Base-by-base conservation (phyloP, 2,329 filamentous ascomycete genomes). In the Orbilia ellipsospora region DNA sequence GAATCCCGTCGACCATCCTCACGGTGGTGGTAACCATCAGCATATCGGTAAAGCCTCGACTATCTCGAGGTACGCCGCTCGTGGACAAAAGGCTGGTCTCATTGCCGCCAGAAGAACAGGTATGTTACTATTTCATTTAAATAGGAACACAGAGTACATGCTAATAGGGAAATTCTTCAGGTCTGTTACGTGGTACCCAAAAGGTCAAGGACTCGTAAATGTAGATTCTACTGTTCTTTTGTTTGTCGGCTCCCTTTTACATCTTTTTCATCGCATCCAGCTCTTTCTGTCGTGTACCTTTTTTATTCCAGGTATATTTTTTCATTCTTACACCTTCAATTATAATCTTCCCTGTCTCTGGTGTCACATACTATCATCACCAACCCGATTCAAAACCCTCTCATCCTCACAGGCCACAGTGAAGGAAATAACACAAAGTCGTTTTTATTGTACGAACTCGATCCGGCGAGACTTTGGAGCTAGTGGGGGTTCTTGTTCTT, bases 21-120 rank as follows among this genome's bases (percentile, higher is more conserved):
- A 95, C 90, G 92, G 92, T 92, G 92, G 91, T 92, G 94, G 95
- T 97, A 98, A 99, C 90, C 95, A 99, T 87, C 95, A 99, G 89
- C 95, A 99, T 87, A 97, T 97, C 84, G 94, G 95, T 92, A 98
- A 99, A 88, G 95, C 95, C 83, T 99, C 95, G 81, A 99, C 95
- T 85, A 99, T 99, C 87, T 97, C 93, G 82, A 91, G 95, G 86
- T 97, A 96, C 88, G 95, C 95, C 83, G 91, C 90, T 85, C 91
- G 93, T 87, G 95, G 95, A 92, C 95, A 99, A 88, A 99, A 99
- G 90, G 95, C 95, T 83, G 95, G 95, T 79, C 79, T 99, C 84
- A 99, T 99, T 88, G 95, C 95, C 86, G 95, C 95, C 86, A 90
- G 95, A 87, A 92, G 96, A 90, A 99, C 95, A 86, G 95, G 95